phyloP scores from a whole-genome alignment of 345 rosid genomes.

The Salix brachista region DNA sequence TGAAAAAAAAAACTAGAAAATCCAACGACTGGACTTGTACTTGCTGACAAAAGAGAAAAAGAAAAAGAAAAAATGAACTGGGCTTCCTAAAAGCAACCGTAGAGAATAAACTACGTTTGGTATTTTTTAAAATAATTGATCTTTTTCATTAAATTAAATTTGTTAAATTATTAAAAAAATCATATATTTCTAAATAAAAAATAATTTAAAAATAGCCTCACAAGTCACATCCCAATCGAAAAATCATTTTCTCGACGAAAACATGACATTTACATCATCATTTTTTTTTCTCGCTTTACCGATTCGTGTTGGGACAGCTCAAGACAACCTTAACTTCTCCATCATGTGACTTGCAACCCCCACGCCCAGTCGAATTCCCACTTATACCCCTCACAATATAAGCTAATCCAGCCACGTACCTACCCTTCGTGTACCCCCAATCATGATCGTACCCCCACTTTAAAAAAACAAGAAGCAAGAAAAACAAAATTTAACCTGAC shows the following conservation, averaged over 20 bases:
- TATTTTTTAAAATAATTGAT: too few species aligned
- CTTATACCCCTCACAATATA: neutral
- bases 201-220: too few species aligned
- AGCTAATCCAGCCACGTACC: neutral
- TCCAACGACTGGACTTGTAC: neutral
- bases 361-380: neutral
- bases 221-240: neutral
- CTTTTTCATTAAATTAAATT: too few species aligned
- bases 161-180: too few species aligned
- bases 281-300: conserved; percentile 3
- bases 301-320: conserved; percentile 36
- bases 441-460: neutral
- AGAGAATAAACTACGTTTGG: neutral
- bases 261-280: conserved; percentile 20
- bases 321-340: conserved; percentile 52
- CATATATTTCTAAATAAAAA: too few species aligned
- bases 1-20: neutral
- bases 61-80: neutral
- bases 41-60: neutral
- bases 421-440: too few species aligned
- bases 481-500: neutral
- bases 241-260: conserved; percentile 14
- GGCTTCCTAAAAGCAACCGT: neutral
- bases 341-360: conserved; percentile 9
- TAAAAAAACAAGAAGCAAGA: too few species aligned